phyloP scores from a whole-genome alignment of 495 filamentous ascomycete genomes.

The Annulohypoxylon maeteangense region DNA sequence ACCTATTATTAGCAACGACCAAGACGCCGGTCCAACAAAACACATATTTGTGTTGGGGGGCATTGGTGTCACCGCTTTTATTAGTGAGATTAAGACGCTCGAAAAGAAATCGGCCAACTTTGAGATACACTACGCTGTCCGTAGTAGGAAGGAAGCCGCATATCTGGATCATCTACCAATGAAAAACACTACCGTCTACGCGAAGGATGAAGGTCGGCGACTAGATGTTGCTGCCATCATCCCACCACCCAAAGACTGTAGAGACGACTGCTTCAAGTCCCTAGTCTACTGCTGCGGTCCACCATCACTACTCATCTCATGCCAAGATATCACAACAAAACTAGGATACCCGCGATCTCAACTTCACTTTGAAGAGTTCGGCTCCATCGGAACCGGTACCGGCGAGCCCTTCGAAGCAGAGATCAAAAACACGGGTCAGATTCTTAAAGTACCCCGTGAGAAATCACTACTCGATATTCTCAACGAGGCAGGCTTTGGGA shows the following conservation, averaged over 20 bases:
- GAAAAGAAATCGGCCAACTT: conserved; percentile 41
- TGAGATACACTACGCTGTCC: conserved; percentile 54
- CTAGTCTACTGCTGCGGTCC: conserved; percentile 47
- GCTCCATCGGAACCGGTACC: conserved; percentile 38
- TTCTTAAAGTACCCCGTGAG: conserved; percentile 49
- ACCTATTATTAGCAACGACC: conserved; percentile 18
- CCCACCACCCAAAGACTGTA: conserved; percentile 24
- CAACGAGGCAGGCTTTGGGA: conserved; percentile 55
- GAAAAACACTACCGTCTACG: conserved; percentile 35
- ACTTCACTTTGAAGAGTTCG: conserved; percentile 45
- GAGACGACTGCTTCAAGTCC: conserved; percentile 3
- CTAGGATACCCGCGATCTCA: conserved; percentile 42
- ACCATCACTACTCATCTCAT: conserved; percentile 34
- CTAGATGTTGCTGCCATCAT: conserved; percentile 30
- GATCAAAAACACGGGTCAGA: conserved; percentile 42
- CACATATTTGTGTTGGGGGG: conserved; percentile 56
- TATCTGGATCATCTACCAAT: conserved; percentile 44
- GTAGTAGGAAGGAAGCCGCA: conserved; percentile 49
- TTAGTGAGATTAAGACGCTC: conserved; percentile 44
- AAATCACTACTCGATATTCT: conserved; percentile 55
- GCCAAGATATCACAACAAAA: conserved; percentile 31
- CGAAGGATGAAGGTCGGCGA: conserved; percentile 38
- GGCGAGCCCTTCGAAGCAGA: conserved; percentile 49
- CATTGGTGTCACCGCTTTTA: conserved; percentile 56
- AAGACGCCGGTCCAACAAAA: conserved; percentile 28